Percentiles rank a stretch among this genome's conserved stretches.
Conservation (phyloP, 2,329 filamentous ascomycete species). For the Ampelomyces quisqualis region DNA sequence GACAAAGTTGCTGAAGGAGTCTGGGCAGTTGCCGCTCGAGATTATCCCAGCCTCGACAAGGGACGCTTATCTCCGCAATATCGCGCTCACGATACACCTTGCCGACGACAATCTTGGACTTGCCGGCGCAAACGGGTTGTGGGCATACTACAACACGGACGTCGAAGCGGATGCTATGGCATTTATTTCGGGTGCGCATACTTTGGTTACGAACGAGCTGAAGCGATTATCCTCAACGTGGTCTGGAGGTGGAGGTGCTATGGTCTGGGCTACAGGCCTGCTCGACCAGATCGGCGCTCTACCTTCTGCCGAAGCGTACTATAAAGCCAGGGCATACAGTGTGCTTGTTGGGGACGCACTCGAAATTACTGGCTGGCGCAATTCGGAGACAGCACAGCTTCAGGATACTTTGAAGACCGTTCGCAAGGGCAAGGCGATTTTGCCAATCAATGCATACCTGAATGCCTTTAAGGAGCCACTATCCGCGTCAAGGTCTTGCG, state of each 20-base stretch:
- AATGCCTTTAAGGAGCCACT: slow-evolving; percentile 53
- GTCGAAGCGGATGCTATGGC: slow-evolving; percentile 56
- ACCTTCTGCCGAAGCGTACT: slow-evolving; percentile 42
- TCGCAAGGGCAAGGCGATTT: slow-evolving; percentile 42
- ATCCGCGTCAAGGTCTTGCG: slow-evolving; percentile 50
- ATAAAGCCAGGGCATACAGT: slow-evolving; percentile 45
- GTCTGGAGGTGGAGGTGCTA: slow-evolving; percentile 20
- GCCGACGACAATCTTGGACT: slow-evolving; percentile 62
- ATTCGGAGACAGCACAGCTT: slow-evolving; percentile 35
- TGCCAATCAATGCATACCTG: slow-evolving; percentile 53
- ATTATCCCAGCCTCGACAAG: slow-evolving; percentile 27
- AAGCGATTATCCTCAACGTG: slow-evolving; percentile 15
- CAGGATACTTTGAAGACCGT: slow-evolving; percentile 41
- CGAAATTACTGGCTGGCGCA: slow-evolving; percentile 46
- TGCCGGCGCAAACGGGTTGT: slow-evolving; percentile 56
- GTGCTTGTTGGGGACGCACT: slow-evolving; percentile 43
- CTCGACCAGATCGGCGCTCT: slow-evolving; percentile 26
- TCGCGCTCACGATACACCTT: slow-evolving; percentile 58
- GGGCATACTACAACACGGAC: slow-evolving; percentile 50
- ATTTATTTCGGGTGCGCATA: slow-evolving; percentile 54
- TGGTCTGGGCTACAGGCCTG: slow-evolving; percentile 26
- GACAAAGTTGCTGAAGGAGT: slow-evolving; percentile 56
- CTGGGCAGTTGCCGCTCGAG: slow-evolving; percentile 40
- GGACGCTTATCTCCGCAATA: slow-evolving; percentile 48
- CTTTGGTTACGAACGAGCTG: slow-evolving; percentile 50